phyloP scores from a whole-genome alignment of 768 basidiomycete species.

The Phlebiopsis gigantea region DNA sequence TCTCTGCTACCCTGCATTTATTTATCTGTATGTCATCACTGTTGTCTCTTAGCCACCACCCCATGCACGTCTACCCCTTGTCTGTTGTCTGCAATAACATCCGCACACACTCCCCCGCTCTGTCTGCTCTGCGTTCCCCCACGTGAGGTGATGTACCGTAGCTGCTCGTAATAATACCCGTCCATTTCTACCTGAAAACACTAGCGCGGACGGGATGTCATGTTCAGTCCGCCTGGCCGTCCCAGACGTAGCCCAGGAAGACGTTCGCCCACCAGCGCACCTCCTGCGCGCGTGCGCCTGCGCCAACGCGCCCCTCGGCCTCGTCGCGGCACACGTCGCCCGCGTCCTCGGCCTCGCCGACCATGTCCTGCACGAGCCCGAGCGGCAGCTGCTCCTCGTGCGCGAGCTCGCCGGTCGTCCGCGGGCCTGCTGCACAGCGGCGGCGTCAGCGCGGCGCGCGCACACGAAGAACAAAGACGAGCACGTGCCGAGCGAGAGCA shows the following conservation, averaged over 20 bases:
- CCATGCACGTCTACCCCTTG: background rate
- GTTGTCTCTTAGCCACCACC: no score
- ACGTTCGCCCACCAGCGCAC: conserved; percentile 70
- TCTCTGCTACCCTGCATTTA: background rate
- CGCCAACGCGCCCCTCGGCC: conserved; percentile 28
- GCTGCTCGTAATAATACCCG: background rate
- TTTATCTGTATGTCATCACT: conserved; percentile 1
- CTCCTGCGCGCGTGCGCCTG: conserved; percentile 41
- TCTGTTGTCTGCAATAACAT: conserved; percentile 2
- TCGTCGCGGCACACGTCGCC: conserved; percentile 79
- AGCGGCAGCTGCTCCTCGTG: conserved; percentile 65
- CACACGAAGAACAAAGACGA: no score
- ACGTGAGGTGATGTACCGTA: background rate
- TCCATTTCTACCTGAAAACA: background rate
- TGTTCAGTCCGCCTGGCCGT: conserved; percentile 42
- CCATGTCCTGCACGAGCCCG: conserved; percentile 72
- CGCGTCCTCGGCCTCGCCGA: conserved; percentile 64
- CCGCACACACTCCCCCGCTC: background rate
- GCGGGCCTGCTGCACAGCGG: conserved; percentile 17
- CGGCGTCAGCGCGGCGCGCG: background rate
- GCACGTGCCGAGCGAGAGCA: conserved; percentile 37
- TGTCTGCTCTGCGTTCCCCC: background rate
- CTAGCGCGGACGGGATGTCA: no score
- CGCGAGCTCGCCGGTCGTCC: conserved; percentile 69
- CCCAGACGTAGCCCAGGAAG: conserved; percentile 69